Conservation (phyloP, 352 stramenopile genomes). For the Globisporangium mamillatum region DNA sequence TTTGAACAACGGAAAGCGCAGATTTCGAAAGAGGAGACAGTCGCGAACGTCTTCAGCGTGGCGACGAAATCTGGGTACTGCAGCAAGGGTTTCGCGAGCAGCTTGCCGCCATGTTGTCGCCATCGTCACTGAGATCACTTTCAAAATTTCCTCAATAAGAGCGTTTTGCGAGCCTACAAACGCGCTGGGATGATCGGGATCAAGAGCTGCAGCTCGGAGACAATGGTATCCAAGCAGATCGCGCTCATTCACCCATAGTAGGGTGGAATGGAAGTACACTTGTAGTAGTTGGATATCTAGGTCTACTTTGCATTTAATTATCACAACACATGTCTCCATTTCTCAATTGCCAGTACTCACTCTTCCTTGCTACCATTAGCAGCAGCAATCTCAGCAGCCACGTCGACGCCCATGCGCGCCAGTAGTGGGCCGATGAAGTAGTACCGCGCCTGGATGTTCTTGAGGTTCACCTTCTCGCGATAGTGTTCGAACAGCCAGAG, state of each 20-base stretch:
- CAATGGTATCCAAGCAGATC: neutral
- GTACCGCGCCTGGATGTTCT: slow-evolving; percentile 18
- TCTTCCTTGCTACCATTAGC: neutral
- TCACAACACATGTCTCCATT: neutral
- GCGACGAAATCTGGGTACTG: slow-evolving; percentile 9
- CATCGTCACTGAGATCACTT: too few species aligned
- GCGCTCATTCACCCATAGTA: neutral
- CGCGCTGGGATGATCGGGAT: slow-evolving; percentile 21
- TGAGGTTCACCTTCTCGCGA: slow-evolving; percentile 12
- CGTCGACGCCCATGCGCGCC: slow-evolving; percentile 2
- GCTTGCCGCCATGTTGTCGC: neutral
- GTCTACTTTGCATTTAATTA: neutral
- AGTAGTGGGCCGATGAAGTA: slow-evolving; percentile 14
- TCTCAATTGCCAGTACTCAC: neutral
- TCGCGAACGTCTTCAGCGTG: slow-evolving; percentile 14
- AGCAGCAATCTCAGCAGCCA: neutral
- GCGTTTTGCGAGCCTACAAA: slow-evolving; percentile 16
- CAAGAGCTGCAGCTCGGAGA: neutral
- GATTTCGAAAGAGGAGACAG: neutral
- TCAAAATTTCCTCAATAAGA: slow-evolving; percentile 6
- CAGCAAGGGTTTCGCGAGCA: slow-evolving; percentile 4
- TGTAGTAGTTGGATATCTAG: neutral
- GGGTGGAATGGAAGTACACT: neutral
- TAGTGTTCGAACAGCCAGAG: slow-evolving; percentile 13
- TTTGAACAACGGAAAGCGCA: neutral